Evolutionary conservation across 2,329 filamentous ascomycete species (phyloP), one percentile per base, ranked within the genome.

Genomic region (Exutisphaerella laricina): DNA sequence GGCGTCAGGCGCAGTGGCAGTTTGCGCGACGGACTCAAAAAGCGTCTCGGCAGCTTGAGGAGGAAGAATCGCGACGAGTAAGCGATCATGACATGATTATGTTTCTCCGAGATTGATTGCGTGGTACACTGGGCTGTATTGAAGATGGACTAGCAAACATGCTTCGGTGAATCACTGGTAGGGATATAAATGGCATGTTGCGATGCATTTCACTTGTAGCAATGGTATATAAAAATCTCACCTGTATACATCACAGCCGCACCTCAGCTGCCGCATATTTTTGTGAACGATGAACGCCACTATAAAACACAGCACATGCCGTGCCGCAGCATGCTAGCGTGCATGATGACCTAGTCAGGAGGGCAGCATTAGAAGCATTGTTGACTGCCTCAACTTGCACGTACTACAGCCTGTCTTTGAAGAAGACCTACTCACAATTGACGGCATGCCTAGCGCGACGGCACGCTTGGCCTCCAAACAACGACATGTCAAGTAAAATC

Each of bases 41-140:
- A 66, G 62, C 61, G 70, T 17, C 64, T 73, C 34, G 69, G 69
- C 33, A 71, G 68, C 53, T 54, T 72, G 38, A 64, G 68, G 45
- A 65, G 63, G 46, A 64, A 58, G 55, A 56, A 55, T 18, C 39
- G 23, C 22, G 44, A 46, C 29, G 34, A 38, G n/a, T 45, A 26
- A 41, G 23, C 16, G 8, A 8, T 39, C 22, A 31, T 21, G 37
- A 4, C 22, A 17, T 17, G 30, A n/a, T n/a, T n/a, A n/a, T n/a
- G n/a, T n/a, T 17, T 22, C 20, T 36, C 21, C 35, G 13, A 25
- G 22, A 29, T 26, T 25, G 22, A 16, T 28, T 30, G 12, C 16
- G 9, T 26, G 35, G 21, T 23, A 13, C 16, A 30, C 25, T 8
- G 33, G 20, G n/a, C 2, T 22, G 25, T 28, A 23, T 16, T 38